phyloP scores from a whole-genome alignment of 139 green algal species.

The Auxenochlorella protothecoides region DNA sequence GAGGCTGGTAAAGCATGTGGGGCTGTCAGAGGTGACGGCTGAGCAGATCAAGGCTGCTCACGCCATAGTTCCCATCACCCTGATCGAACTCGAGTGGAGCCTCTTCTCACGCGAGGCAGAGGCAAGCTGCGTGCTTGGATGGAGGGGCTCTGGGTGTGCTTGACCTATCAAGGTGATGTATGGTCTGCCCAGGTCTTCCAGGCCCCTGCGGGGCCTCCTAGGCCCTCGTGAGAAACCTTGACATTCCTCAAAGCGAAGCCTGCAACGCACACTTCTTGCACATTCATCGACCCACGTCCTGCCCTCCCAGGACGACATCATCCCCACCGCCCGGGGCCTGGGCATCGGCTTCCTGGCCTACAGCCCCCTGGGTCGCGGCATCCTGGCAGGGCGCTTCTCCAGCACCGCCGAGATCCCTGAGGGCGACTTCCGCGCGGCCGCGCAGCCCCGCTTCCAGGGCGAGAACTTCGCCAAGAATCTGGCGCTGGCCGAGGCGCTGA shows the following conservation, averaged over 20 bases:
- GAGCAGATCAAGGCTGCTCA: constrained; percentile 50
- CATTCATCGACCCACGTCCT: too few species aligned
- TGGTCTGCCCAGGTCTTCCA: too few species aligned
- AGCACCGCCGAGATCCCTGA: constrained; percentile 16
- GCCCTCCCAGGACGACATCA: constrained; percentile 30
- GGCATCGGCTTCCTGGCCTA: constrained; percentile 65
- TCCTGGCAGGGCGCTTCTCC: constrained; percentile 39
- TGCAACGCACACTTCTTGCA: too few species aligned
- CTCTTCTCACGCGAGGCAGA: constrained; percentile 58
- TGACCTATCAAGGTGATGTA: too few species aligned
- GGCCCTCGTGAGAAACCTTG: constrained; percentile 25
- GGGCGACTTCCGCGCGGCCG: constrained; percentile 23
- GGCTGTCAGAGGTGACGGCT: constrained; percentile 46
- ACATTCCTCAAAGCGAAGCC: too few species aligned
- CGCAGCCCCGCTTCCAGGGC: constrained; percentile 13
- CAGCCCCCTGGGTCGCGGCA: constrained; percentile 50
- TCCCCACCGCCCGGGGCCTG: constrained; percentile 49
- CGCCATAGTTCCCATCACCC: constrained; percentile 45
- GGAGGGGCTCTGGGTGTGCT: too few species aligned
- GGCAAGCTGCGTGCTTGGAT: background rate
- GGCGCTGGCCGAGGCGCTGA: background rate
- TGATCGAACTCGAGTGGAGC: constrained; percentile 53
- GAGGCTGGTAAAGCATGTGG: constrained; percentile 61
- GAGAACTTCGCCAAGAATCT: constrained; percentile 22
- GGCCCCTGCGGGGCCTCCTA: constrained; percentile 1